Evolutionary conservation across 1,139 yeast species (phyloP).

Genomic region (Kurtzmaniella quercitrusa): DNA sequence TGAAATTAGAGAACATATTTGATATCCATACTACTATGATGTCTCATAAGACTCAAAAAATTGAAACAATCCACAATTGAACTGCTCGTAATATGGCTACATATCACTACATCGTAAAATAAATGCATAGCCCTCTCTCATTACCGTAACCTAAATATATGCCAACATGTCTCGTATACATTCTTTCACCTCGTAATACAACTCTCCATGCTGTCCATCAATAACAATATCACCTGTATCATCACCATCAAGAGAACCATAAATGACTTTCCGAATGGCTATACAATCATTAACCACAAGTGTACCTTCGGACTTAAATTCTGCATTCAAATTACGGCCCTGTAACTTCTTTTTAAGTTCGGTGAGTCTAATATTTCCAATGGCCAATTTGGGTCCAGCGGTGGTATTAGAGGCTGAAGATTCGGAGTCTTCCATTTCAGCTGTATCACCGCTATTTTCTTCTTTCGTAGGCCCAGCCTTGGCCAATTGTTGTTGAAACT

Average conservation of each 20-base stretch:
- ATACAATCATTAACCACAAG: conserved; percentile 78
- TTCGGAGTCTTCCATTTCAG: background rate
- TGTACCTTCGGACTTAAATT: conserved; percentile 90
- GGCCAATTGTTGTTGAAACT: conserved; percentile 4
- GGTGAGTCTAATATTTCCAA: conserved; percentile 85
- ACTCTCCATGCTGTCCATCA: conserved; percentile 75
- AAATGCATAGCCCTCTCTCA: background rate
- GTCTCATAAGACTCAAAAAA: no score
- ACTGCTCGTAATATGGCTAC: no score
- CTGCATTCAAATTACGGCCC: conserved; percentile 65
- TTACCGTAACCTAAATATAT: conserved; percentile 38
- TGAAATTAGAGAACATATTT: no score
- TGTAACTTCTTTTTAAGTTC: conserved; percentile 68
- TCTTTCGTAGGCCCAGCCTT: conserved; percentile 3
- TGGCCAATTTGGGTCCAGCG: conserved; percentile 50
- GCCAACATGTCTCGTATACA: conserved; percentile 80
- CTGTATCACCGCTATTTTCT: background rate
- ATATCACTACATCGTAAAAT: background rate
- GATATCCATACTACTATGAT: no score
- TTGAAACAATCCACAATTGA: no score
- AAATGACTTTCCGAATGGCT: conserved; percentile 68
- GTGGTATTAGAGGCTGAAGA: conserved; percentile 10
- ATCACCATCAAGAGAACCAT: conserved; percentile 35
- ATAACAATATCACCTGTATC: conserved; percentile 78
- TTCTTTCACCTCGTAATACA: conserved; percentile 76